Conservation (phyloP, 257 asterid genomes). For the Lavandula angustifolia region DNA sequence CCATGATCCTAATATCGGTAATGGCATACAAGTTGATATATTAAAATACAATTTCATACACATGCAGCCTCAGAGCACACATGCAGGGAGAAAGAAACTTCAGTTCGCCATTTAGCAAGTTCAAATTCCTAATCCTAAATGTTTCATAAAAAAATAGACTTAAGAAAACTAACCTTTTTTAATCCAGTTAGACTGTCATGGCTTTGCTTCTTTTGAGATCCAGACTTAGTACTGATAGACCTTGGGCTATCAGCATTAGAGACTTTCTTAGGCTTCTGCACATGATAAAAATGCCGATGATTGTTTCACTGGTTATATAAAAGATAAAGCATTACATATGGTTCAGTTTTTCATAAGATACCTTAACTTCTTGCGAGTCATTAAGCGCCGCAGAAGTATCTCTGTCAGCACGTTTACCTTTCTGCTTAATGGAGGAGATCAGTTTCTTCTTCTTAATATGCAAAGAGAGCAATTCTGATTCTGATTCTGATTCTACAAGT, state of each 20-base stretch:
- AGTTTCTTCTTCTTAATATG: slow-evolving; percentile 50
- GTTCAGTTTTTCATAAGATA: slow-evolving; percentile 34
- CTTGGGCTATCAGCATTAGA: slow-evolving; percentile 37
- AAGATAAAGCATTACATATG: slow-evolving; percentile 12
- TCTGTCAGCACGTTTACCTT: slow-evolving; percentile 49
- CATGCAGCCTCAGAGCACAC: slow-evolving; percentile 12
- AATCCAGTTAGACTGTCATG: slow-evolving; percentile 47
- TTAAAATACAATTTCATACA: slow-evolving; percentile 6
- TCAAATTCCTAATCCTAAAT: slow-evolving; percentile 17
- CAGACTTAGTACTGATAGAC: slow-evolving; percentile 41
- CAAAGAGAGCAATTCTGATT: slow-evolving; percentile 50
- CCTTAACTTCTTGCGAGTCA: slow-evolving; percentile 53
- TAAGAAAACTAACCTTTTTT: slow-evolving; percentile 57
- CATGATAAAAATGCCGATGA: slow-evolving; percentile 21
- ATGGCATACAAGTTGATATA: not conserved
- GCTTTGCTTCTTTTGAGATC: slow-evolving; percentile 55
- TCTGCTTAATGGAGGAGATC: slow-evolving; percentile 49
- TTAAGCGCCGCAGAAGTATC: slow-evolving; percentile 39
- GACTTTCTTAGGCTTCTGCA: slow-evolving; percentile 57
- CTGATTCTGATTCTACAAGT: slow-evolving; percentile 51
- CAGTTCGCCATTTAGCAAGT: slow-evolving; percentile 16
- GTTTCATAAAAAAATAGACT: slow-evolving; percentile 19
- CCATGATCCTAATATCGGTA: slow-evolving; percentile 21
- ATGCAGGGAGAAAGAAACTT: not conserved
- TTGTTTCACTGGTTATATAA: slow-evolving; percentile 10